phyloP scores from a whole-genome alignment of 805 yeast species.

The Starmerella floricola region DNA sequence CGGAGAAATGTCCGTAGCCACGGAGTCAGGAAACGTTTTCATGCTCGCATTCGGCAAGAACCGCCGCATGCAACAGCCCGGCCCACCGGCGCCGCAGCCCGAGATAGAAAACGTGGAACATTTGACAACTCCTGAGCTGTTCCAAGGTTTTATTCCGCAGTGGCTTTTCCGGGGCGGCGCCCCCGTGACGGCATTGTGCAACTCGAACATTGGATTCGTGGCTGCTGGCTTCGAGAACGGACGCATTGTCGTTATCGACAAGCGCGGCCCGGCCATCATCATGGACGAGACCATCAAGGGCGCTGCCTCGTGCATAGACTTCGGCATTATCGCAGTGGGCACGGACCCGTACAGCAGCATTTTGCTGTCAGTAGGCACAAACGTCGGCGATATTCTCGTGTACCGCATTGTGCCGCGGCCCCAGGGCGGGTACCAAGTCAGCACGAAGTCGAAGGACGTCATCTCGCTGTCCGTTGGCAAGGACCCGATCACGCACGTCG shows the following conservation, averaged over 20 bases:
- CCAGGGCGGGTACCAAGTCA: slow-evolving; percentile 35
- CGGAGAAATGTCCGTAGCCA: slow-evolving; percentile 61
- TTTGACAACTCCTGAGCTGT: slow-evolving; percentile 39
- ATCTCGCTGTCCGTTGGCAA: slow-evolving; percentile 40
- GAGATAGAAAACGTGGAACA: slow-evolving; percentile 36
- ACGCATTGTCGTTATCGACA: slow-evolving; percentile 59
- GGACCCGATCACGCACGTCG: slow-evolving; percentile 41
- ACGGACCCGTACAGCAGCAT: slow-evolving; percentile 64
- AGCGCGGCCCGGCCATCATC: slow-evolving; percentile 60
- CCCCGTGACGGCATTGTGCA: slow-evolving; percentile 46
- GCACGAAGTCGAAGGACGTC: slow-evolving; percentile 36
- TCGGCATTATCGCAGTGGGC: slow-evolving; percentile 57
- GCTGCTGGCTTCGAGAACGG: slow-evolving; percentile 66
- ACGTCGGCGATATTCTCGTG: slow-evolving; percentile 53
- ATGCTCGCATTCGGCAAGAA: slow-evolving; percentile 59
- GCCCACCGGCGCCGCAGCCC: slow-evolving; percentile 16
- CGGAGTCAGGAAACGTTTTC: slow-evolving; percentile 59
- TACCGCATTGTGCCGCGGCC: slow-evolving; percentile 54
- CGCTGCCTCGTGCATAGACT: slow-evolving; percentile 50
- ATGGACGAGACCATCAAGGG: slow-evolving; percentile 28
- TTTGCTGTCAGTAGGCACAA: slow-evolving; percentile 62
- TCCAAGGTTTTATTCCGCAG: slow-evolving; percentile 53
- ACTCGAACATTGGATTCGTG: slow-evolving; percentile 72
- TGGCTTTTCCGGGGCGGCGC: slow-evolving; percentile 37
- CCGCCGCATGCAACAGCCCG: slow-evolving; percentile 21